phyloP scores from a whole-genome alignment of 2,329 filamentous ascomycete genomes.

The Penicillium digitatum region DNA sequence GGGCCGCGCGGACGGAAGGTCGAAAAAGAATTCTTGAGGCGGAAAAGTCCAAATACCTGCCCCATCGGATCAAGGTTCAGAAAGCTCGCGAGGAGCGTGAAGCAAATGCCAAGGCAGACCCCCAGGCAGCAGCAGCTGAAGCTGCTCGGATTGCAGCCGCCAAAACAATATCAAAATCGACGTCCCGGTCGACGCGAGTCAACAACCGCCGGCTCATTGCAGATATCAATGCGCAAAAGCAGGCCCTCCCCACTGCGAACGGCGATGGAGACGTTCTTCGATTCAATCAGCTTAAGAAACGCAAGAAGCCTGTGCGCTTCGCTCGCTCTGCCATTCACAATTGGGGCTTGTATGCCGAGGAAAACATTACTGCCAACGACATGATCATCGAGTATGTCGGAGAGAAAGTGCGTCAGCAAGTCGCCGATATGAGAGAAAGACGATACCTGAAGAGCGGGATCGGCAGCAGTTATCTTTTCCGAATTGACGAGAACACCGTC shows the following conservation, averaged over 20 bases:
- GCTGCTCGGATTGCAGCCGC: conserved; percentile 70
- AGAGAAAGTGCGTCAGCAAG: conserved; percentile 93
- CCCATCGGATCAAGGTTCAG: conserved; percentile 94
- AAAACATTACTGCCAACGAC: conserved; percentile 94
- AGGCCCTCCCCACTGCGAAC: conserved; percentile 63
- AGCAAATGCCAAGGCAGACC: conserved; percentile 61
- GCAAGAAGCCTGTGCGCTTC: conserved; percentile 98
- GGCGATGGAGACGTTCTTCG: conserved; percentile 84
- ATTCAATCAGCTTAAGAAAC: conserved; percentile 99
- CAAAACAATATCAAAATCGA: conserved; percentile 78
- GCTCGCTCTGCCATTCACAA: conserved; percentile 97
- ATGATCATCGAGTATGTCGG: conserved; percentile 99
- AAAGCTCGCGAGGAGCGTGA: conserved; percentile 89
- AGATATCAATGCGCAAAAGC: conserved; percentile 93
- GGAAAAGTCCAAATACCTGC: conserved; percentile 96
- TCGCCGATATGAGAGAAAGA: conserved; percentile 91
- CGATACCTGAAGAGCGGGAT: conserved; percentile 94
- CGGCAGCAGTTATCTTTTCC: conserved; percentile 94
- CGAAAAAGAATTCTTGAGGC: conserved; percentile 94
- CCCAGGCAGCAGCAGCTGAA: conserved; percentile 63
- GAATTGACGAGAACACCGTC: conserved; percentile 95
- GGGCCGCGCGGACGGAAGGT: conserved; percentile 85
- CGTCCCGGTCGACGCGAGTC: conserved; percentile 87
- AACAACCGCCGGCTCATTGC: conserved; percentile 93
- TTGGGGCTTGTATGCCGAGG: conserved; percentile 96